Evolutionary conservation across 495 filamentous ascomycete genomes (phyloP).

Genomic region (Tuber indicum): DNA sequence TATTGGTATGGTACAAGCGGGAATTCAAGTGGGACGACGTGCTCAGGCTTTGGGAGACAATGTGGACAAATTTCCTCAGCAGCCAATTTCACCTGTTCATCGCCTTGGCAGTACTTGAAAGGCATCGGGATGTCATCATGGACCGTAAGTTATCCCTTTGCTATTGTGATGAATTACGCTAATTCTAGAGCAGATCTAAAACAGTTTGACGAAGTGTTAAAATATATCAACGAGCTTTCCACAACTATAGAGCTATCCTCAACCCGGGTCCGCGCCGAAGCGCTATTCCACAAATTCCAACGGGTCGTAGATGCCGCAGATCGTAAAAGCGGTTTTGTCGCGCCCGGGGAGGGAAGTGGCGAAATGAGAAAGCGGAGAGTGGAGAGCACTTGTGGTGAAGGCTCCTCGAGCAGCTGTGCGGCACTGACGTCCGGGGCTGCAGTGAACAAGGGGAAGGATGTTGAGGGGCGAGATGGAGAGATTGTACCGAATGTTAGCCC

Average conservation of each 20-base stretch:
- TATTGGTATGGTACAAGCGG: slow-evolving; percentile 96
- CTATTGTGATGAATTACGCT: not conserved
- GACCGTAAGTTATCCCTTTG: slow-evolving; percentile 47
- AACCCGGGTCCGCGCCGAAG: slow-evolving; percentile 79
- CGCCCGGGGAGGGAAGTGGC: slow-evolving; percentile 6
- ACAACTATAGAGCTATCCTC: slow-evolving; percentile 82
- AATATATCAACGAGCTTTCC: slow-evolving; percentile 96
- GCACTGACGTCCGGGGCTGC: slow-evolving; percentile 24
- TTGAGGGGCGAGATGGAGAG: slow-evolving; percentile 19
- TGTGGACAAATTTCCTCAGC: slow-evolving; percentile 89
- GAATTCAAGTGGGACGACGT: slow-evolving; percentile 88
- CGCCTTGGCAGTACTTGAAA: slow-evolving; percentile 90
- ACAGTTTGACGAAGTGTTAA: slow-evolving; percentile 94
- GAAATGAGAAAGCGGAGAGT: slow-evolving; percentile 29
- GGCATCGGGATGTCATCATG: slow-evolving; percentile 91
- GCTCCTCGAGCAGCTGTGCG: slow-evolving; percentile 9
- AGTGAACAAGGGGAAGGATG: slow-evolving; percentile 42
- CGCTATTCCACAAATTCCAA: slow-evolving; percentile 79
- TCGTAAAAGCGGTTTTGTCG: slow-evolving; percentile 55
- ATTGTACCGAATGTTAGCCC: slow-evolving; percentile 54
- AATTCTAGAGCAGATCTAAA: slow-evolving; percentile 54
- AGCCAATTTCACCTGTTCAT: slow-evolving; percentile 92
- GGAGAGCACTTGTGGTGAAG: slow-evolving; percentile 8
- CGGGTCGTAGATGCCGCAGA: slow-evolving; percentile 81
- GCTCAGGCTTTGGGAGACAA: slow-evolving; percentile 78